A percentile compares a stretch with the other conserved stretches of the same genome.
phyloP scores from a whole-genome alignment of 2,329 filamentous ascomycete species.

The Aurifilum marmelostoma region DNA sequence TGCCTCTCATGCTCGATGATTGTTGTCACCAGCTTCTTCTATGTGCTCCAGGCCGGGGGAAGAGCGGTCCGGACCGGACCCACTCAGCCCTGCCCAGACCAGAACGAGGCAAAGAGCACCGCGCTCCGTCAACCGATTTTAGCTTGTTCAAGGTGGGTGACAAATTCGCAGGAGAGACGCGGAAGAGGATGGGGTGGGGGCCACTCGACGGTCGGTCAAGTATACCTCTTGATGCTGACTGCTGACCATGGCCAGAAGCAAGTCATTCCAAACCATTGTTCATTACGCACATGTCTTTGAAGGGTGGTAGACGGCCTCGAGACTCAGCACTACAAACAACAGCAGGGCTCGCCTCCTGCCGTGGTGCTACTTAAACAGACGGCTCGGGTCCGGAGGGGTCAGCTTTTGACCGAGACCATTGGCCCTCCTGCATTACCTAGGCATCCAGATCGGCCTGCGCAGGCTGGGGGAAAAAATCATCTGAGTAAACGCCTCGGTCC shows the following conservation, averaged over 20 bases:
- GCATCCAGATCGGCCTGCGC: too few relatives aligned
- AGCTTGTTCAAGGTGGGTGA: not conserved
- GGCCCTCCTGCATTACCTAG: not conserved
- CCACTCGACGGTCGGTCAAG: not conserved
- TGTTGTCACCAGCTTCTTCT: not conserved
- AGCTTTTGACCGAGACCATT: not conserved
- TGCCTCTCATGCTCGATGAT: not conserved
- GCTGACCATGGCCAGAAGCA: not conserved
- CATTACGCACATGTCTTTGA: not conserved
- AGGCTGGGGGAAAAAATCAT: not conserved
- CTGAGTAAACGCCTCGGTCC: not conserved
- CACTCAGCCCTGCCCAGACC: not conserved
- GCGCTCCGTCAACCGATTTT: not conserved
- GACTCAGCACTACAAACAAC: not conserved
- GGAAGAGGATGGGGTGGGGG: not conserved
- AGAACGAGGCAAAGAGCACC: not conserved
- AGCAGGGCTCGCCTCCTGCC: not conserved
- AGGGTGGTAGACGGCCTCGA: not conserved
- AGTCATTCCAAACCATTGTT: not conserved
- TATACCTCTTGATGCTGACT: not conserved
- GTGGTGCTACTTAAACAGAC: not conserved
- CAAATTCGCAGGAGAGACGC: not conserved
- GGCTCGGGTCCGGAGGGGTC: not conserved
- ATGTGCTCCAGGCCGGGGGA: not conserved
- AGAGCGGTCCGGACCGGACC: slow-evolving; percentile 1